Evolutionary conservation across 2,329 filamentous ascomycete species (phyloP), one percentile per base, ranked within the genome.

Genomic region (Calonectria pteridis): DNA sequence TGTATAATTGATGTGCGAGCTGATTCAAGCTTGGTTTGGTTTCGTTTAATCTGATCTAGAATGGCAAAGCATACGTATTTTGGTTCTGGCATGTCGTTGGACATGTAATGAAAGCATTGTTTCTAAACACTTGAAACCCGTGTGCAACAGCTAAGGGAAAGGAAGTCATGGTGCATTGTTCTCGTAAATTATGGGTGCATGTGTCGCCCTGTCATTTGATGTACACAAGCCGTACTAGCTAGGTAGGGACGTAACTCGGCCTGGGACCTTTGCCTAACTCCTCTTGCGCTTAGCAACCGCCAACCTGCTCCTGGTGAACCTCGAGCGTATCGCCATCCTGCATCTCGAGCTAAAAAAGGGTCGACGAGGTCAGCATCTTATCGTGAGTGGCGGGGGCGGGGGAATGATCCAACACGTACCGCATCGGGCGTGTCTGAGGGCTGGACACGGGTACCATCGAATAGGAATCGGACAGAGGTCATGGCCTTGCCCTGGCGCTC

Each of bases 241-340:
- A 71, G 63, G 71, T 50, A 73, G 68, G 50, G 66, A 71, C 70
- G 71, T 67, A 73, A 75, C 75, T 69, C 72, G 74, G 73, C 74
- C 69, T 73, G 58, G 71, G 68, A 76, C 59, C 35, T 74, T 71
- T 50, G 58, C 53, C 73, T 67, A 50, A 70, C 58, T 72, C 63
- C 50, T 28, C 50, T 3, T 40, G 64, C 55, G 65, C 62, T 65
- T 68, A 71, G 69, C 81, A 86, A 74, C 96, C 96, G 74, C 97
- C 97, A 75, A 98, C 97, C 87, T 99, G 97, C 85, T 99, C 97
- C 85, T 98, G 97, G 84, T 98, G 96, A 31, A 99, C 97, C 83
- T 99, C 97, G 31, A 99, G 92, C 1, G 95, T 97, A 82, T 99
- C 97, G 43, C 97, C 96, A 80, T 99, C 97, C 77, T 92, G 89